These are phyloP conservation scores for Zygoascus sp. DNA, from an alignment of 1,139 yeast species.

Conservation along the genomic window DNA sequence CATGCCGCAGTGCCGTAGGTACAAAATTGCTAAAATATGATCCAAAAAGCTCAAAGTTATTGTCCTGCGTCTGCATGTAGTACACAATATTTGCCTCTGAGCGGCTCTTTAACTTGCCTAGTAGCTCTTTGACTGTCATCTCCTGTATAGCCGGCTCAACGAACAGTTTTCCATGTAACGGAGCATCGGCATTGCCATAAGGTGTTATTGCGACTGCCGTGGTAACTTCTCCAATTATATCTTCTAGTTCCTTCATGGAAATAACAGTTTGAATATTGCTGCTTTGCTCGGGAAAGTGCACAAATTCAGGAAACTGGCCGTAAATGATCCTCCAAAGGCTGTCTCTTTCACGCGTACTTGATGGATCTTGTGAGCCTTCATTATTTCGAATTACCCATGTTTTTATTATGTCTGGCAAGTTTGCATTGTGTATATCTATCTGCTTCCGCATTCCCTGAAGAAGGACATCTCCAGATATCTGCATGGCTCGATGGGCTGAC, in stretches of 20 bases:
- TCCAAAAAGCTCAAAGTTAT: slow-evolving; percentile 31
- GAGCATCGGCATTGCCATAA: slow-evolving; percentile 39
- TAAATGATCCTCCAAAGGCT: neutral
- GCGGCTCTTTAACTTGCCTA: slow-evolving; percentile 19
- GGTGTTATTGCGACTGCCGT: slow-evolving; percentile 37
- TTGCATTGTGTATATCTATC: slow-evolving; percentile 29
- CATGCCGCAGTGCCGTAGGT: slow-evolving; percentile 26
- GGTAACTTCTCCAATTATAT: neutral
- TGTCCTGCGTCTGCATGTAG: slow-evolving; percentile 40
- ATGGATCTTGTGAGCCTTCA: too few species aligned
- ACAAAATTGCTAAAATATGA: slow-evolving; percentile 22
- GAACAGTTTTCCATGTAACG: slow-evolving; percentile 30
- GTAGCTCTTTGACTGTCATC: slow-evolving; percentile 28
- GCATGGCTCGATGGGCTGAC: neutral
- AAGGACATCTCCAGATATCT: neutral
- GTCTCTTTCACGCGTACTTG: too few species aligned
- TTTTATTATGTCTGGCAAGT: slow-evolving; percentile 19
- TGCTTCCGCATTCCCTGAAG: slow-evolving; percentile 22
- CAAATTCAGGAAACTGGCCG: neutral
- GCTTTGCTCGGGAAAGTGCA: neutral
- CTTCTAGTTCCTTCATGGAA: neutral
- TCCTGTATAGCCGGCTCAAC: slow-evolving; percentile 32
- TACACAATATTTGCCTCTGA: slow-evolving; percentile 19
- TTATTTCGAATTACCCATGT: neutral
- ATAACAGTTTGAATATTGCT: neutral